Conservation (phyloP, 1,139 yeast species). For the Candida albicans region DNA sequence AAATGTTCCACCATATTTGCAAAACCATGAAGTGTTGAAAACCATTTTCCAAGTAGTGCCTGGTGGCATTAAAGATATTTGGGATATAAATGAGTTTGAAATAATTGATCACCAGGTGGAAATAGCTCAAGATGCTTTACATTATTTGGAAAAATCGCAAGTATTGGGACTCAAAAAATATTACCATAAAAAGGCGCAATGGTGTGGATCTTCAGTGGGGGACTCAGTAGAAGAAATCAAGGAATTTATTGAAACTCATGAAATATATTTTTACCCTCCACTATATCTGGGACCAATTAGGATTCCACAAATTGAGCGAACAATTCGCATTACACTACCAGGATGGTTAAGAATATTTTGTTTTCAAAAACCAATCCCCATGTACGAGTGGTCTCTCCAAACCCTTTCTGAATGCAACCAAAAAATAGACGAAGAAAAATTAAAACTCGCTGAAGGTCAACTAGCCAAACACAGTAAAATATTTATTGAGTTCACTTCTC, state of each 20-base stretch:
- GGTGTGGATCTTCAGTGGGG: constrained; percentile 3
- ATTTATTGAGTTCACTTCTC: constrained; percentile 53
- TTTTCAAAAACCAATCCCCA: constrained; percentile 22
- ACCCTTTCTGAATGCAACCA: constrained; percentile 20
- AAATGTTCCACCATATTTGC: constrained; percentile 44
- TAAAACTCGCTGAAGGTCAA: constrained; percentile 17
- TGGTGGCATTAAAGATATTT: constrained; percentile 47
- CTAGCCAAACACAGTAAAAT: constrained; percentile 38
- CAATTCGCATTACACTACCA: constrained; percentile 25
- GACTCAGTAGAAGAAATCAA: constrained; percentile 1
- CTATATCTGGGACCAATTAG: constrained; percentile 18
- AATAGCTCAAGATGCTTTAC: constrained; percentile 33
- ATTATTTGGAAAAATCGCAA: constrained; percentile 40
- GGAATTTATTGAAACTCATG: constrained; percentile 6
- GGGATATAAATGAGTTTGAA: constrained; percentile 52
- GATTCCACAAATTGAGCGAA: constrained; percentile 29
- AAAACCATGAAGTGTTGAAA: constrained; percentile 25
- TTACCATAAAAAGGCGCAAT: constrained; percentile 10
- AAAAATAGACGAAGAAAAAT: constrained; percentile 24
- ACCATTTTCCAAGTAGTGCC: constrained; percentile 37
- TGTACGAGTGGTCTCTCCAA: constrained; percentile 30
- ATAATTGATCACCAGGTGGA: constrained; percentile 29
- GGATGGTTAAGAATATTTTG: constrained; percentile 30
- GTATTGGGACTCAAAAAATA: constrained; percentile 16
- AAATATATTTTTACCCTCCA: constrained; percentile 35